These are phyloP conservation scores for Hermanozyma aechmeae DNA, from an alignment of 805 yeast species.

Conservation along the genomic window DNA sequence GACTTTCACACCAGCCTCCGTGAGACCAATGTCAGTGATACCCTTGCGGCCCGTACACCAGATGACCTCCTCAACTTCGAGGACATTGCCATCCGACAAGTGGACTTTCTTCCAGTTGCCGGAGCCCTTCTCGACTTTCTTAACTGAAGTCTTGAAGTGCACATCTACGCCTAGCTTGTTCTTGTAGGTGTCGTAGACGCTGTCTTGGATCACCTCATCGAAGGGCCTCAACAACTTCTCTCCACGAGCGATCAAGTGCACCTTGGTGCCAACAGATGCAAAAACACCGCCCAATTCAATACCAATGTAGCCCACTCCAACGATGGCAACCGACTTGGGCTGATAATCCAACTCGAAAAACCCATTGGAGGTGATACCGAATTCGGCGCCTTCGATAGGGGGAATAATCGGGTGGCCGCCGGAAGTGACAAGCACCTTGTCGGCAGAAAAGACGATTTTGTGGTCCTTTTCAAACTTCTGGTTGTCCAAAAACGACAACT, in stretches of 20 bases:
- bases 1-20: constrained; percentile 60
- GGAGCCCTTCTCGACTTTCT: constrained; percentile 22
- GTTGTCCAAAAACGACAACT: constrained; percentile 24
- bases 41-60: constrained; percentile 96
- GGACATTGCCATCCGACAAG: constrained; percentile 26
- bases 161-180: constrained; percentile 70
- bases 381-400: constrained; percentile 68
- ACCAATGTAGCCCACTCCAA: constrained; percentile 98
- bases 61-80: constrained; percentile 66
- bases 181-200: constrained; percentile 72
- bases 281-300: constrained; percentile 94
- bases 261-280: constrained; percentile 77
- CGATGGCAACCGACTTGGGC: constrained; percentile 88
- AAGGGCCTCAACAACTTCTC: constrained; percentile 84
- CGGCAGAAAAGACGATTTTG: constrained; percentile 59
- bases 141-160: constrained; percentile 51
- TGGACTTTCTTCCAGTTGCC: constrained; percentile 28
- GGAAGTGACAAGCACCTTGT: constrained; percentile 79
- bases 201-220: constrained; percentile 70
- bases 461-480: constrained; percentile 38
- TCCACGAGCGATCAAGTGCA: constrained; percentile 84
- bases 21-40: constrained; percentile 63
- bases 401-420: constrained; percentile 76
- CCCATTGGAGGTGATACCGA: constrained; percentile 84
- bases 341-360: constrained; percentile 74